These are phyloP conservation scores for Apiospora sp. DNA, from an alignment of 2,329 filamentous ascomycete species.

Conservation along the genomic window DNA sequence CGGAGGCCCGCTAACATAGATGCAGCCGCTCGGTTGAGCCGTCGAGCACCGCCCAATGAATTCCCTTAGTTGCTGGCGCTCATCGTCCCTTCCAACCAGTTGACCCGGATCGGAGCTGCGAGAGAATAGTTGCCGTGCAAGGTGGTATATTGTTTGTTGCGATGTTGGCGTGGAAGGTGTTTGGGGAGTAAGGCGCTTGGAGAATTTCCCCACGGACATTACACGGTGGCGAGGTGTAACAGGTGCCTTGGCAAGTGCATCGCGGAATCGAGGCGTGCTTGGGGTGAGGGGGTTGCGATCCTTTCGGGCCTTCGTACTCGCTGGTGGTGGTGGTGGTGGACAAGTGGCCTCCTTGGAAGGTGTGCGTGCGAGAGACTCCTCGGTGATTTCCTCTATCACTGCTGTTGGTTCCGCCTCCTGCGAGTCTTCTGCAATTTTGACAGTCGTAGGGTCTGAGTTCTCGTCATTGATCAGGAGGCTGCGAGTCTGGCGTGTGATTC, in stretches of 20 bases:
- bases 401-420: constrained; percentile 43
- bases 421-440: constrained; percentile 39
- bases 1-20: constrained; percentile 95
- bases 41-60: constrained; percentile 75
- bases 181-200: constrained; percentile 80
- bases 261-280: constrained; percentile 78
- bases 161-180: constrained; percentile 75
- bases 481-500: constrained; percentile 53
- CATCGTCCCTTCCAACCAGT: constrained; percentile 79
- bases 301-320: constrained; percentile 40
- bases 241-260: constrained; percentile 76
- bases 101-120: constrained; percentile 77
- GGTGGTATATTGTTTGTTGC: constrained; percentile 81
- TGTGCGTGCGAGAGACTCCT: constrained; percentile 37
- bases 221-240: constrained; percentile 86
- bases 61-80: constrained; percentile 67
- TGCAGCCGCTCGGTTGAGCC: constrained; percentile 74
- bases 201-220: constrained; percentile 76
- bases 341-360: constrained; percentile 30
- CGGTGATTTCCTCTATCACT: constrained; percentile 43
- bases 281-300: constrained; percentile 65
- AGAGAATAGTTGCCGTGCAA: constrained; percentile 86
- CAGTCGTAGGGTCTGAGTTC: constrained; percentile 67
- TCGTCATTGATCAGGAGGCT: constrained; percentile 66
- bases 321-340: constrained; percentile 32